These are phyloP conservation scores for Pythium rishiriense DNA, from an alignment of 352 stramenopile genomes.

Conservation along the genomic window DNA sequence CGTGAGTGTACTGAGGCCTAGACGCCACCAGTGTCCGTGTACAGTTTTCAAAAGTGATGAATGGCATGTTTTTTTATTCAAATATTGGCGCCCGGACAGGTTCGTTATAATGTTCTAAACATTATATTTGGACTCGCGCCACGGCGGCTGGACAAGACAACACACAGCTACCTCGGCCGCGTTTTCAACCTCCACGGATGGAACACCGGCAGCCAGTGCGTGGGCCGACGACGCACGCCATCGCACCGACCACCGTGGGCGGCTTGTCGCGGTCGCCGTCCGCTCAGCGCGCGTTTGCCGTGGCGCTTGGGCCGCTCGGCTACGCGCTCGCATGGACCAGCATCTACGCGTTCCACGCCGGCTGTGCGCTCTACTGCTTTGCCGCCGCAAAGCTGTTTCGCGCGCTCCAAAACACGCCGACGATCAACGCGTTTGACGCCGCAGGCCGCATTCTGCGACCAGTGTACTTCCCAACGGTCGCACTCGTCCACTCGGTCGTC, in stretches of 20 bases:
- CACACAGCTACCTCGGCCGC: too few species aligned
- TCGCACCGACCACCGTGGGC: not conserved
- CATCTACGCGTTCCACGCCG: constrained; percentile 4
- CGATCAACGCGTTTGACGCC: not conserved
- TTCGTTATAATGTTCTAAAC: too few species aligned
- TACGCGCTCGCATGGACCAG: not conserved
- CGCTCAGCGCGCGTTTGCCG: not conserved
- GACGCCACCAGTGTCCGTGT: too few species aligned
- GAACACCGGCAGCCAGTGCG: too few species aligned
- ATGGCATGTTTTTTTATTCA: too few species aligned
- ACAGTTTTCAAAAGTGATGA: too few species aligned
- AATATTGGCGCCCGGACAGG: too few species aligned
- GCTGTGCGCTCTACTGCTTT: constrained; percentile 17
- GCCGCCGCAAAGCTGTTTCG: not conserved
- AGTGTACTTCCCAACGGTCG: not conserved
- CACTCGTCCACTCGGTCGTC: constrained; percentile 2
- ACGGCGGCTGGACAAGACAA: too few species aligned
- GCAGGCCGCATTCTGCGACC: not conserved
- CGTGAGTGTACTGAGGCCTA: too few species aligned
- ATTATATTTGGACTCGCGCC: too few species aligned
- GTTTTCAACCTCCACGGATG: too few species aligned
- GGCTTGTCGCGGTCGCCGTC: not conserved
- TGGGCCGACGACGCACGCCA: not conserved
- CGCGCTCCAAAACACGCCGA: not conserved
- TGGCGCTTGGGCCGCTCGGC: not conserved